A percentile compares a stretch with the other conserved stretches of the same genome.
phyloP scores from a whole-genome alignment of 768 basidiomycete species.

The Pholiota microspora region DNA sequence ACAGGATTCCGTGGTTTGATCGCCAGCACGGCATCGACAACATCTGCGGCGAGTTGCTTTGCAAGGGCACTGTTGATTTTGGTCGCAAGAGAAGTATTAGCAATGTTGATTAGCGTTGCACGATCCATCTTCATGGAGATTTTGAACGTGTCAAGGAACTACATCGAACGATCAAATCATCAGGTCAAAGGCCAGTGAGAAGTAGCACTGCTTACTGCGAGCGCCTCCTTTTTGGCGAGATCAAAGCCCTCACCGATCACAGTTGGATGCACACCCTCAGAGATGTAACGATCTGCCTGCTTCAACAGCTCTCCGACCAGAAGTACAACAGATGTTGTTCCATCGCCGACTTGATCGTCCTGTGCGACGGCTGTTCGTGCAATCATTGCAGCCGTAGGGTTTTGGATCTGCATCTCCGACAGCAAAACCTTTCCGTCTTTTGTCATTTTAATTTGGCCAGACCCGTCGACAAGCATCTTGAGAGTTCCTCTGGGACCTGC shows the following conservation, averaged over 20 bases:
- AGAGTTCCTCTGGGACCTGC: slow-evolving; percentile 93
- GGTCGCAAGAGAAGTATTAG: slow-evolving; percentile 93
- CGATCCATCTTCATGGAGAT: slow-evolving; percentile 77
- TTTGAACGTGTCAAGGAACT: slow-evolving; percentile 96
- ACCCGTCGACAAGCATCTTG: slow-evolving; percentile 99
- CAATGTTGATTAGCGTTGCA: slow-evolving; percentile 88
- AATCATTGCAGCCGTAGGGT: slow-evolving; percentile 99
- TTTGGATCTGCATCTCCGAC: slow-evolving; percentile 99
- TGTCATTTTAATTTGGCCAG: slow-evolving; percentile 99
- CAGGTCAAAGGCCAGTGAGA: slow-evolving; percentile 4
- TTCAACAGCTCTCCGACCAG: slow-evolving; percentile 95
- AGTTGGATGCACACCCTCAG: slow-evolving; percentile 97
- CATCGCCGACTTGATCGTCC: slow-evolving; percentile 99
- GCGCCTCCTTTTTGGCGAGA: slow-evolving; percentile 94
- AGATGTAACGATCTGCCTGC: slow-evolving; percentile 97
- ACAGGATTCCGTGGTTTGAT: slow-evolving; percentile 72
- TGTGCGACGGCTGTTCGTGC: slow-evolving; percentile 98
- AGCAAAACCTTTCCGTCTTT: slow-evolving; percentile 98
- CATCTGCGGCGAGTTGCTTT: slow-evolving; percentile 83
- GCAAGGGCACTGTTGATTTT: slow-evolving; percentile 85
- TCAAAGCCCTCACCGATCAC: slow-evolving; percentile 96
- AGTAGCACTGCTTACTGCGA: slow-evolving; percentile 53
- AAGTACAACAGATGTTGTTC: slow-evolving; percentile 95
- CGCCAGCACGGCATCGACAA: slow-evolving; percentile 92
- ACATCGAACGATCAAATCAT: slow-evolving; percentile 1